These are phyloP conservation scores for Carex littledalei DNA, from an alignment of 176 grass and related monocot genomes.

Conservation along the genomic window DNA sequence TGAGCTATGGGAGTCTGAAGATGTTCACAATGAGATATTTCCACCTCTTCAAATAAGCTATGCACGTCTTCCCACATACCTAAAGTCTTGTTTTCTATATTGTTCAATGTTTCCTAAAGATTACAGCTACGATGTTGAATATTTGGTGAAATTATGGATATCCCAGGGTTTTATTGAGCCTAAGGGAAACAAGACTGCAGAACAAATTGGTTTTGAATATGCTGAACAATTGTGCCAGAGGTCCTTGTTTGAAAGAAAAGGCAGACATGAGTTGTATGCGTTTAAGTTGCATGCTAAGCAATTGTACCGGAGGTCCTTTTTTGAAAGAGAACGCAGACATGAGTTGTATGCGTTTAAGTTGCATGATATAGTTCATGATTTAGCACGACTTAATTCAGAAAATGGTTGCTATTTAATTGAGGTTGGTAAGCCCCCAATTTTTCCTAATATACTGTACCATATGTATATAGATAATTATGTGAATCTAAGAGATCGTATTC, in stretches of 20 bases:
- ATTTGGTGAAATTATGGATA: neutral
- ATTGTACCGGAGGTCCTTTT: neutral
- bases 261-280: neutral
- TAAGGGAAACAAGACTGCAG: neutral
- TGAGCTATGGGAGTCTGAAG: too few relatives aligned
- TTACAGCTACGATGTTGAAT: neutral
- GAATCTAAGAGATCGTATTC: neutral
- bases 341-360: neutral
- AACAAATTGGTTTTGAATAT: neutral
- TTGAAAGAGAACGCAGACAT: neutral
- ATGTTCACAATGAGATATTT: too few relatives aligned
- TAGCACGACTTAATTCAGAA: conserved; percentile 12
- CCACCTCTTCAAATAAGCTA: too few relatives aligned
- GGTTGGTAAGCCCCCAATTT: neutral
- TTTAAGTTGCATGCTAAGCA: conserved; percentile 16
- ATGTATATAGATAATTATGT: neutral
- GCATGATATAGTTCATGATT: conserved; percentile 31
- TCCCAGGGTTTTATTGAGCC: neutral
- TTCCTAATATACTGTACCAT: neutral
- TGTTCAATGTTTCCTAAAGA: neutral
- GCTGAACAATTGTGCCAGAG: neutral
- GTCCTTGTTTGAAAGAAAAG: neutral
- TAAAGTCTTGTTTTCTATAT: too few relatives aligned
- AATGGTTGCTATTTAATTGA: conserved; percentile 7
- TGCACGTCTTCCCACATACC: too few relatives aligned